phyloP scores from a whole-genome alignment of 306 rosid genomes.

The Trichosanthes truncata region DNA sequence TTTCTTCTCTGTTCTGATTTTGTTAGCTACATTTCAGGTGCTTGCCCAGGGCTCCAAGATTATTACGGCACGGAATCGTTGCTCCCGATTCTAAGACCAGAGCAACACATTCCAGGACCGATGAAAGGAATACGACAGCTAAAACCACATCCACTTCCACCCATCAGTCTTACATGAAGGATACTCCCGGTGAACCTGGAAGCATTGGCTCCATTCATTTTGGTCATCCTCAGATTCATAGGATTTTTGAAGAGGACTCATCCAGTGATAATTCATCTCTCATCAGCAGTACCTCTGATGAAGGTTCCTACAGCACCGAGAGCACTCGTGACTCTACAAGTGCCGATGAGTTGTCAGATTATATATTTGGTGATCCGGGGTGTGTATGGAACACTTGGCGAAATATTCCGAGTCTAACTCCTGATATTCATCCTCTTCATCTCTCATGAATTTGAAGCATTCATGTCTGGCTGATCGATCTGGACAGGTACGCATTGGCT shows the following conservation, averaged over 20 bases:
- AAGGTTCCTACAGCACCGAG: slow-evolving; percentile 79
- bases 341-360: slow-evolving; percentile 71
- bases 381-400: slow-evolving; percentile 33
- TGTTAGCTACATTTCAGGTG: slow-evolving; percentile 42
- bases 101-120: slow-evolving; percentile 25
- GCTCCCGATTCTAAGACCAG: slow-evolving; percentile 41
- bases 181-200: slow-evolving; percentile 26
- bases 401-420: slow-evolving; percentile 37
- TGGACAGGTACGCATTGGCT: slow-evolving; percentile 38
- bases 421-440: slow-evolving; percentile 40
- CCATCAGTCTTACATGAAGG: slow-evolving; percentile 19
- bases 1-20: slow-evolving; percentile 11
- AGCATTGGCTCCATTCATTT: slow-evolving; percentile 35
- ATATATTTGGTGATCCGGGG: slow-evolving; percentile 64
- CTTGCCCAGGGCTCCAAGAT: slow-evolving; percentile 85
- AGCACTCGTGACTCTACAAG: slow-evolving; percentile 56
- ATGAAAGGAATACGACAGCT: slow-evolving; percentile 26
- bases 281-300: slow-evolving; percentile 67
- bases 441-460: slow-evolving; percentile 41
- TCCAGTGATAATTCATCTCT: slow-evolving; percentile 88
- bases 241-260: slow-evolving; percentile 64
- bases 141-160: slow-evolving; percentile 24
- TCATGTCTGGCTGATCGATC: slow-evolving; percentile 50
- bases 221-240: slow-evolving; percentile 30
- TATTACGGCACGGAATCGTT: slow-evolving; percentile 40